Base-by-base conservation (phyloP, 495 filamentous ascomycete species). In the Podospora australis region DNA sequence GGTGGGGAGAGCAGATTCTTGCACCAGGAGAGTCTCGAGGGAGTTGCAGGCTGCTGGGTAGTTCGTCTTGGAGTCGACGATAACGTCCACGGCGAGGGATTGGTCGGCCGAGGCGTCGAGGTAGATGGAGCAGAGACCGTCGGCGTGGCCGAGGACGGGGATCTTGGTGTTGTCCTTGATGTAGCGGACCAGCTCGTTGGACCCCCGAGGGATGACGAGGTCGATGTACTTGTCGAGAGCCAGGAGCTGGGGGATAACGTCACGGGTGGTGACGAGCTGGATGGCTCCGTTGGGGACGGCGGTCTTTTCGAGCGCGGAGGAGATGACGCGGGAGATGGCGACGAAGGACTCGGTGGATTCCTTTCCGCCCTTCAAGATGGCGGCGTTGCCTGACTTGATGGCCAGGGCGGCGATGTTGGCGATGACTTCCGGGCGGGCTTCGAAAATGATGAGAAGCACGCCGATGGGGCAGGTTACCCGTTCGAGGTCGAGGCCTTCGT, bases 1-100 rank as follows among this genome's bases (percentile, higher is more conserved):
- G 2, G 77, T 84, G 6, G 66, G 48, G 0, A 95, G 73, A n/a
- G 79, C 78, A 25, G 76, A 70, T 48, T 88, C 73, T 53, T 97
- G 84, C 21, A 97, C 82, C 10, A 99, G 78, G 0, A 99, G 70
- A 1, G 89, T 90, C 65, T 99, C 92, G 24, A 95, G 67, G 21
- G 82, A 78, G 66, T 99, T 99, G 74, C 92, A 99, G 14, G 90
- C 92, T n/a, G 92, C 94, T 6, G 90, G 86, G 64, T 99, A 99
- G 64, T 82, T 80, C 6, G 84, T 86, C 66, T 99, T 99, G 17
- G 91, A 84, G 67, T 99, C 94, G 52, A 95, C 70, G 14, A 97
- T 72, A 17, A 96, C 84, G 46, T 82, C 84, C 10, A 80, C 76
- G 21, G 88, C 86, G 59, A 82, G 83, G 20, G 78, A 69, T 17